These are phyloP conservation scores for Chrysosporium keratinophilum DNA, from an alignment of 2,329 filamentous ascomycete species.

Conservation along the genomic window DNA sequence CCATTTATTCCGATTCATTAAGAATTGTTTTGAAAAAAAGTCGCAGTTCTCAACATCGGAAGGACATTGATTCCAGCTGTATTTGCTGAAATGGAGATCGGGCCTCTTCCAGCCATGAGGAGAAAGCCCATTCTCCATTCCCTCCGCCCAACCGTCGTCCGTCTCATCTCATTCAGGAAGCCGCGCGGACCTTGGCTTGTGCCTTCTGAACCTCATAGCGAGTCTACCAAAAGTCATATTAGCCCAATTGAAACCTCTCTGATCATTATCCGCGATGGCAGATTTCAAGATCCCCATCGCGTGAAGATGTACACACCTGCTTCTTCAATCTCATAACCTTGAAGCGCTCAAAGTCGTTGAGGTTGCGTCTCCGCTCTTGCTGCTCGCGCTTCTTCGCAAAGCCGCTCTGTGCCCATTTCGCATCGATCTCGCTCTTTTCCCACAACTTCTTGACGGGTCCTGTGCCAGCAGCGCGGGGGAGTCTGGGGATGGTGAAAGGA, in stretches of 20 bases:
- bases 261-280: not conserved
- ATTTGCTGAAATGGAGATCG: constrained; percentile 12
- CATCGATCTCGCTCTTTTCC: constrained; percentile 83
- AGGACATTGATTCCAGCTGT: constrained; percentile 19
- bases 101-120: constrained; percentile 8
- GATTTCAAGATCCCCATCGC: not conserved
- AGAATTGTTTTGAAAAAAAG: constrained; percentile 12
- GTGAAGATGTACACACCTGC: constrained; percentile 55
- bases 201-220: constrained; percentile 97
- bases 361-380: constrained; percentile 72
- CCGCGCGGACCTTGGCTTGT: constrained; percentile 80
- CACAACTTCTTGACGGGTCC: constrained; percentile 76
- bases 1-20: constrained; percentile 12
- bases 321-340: constrained; percentile 99
- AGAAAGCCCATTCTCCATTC: constrained; percentile 13
- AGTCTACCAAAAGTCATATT: constrained; percentile 38
- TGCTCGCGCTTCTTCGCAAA: constrained; percentile 91
- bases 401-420: constrained; percentile 82
- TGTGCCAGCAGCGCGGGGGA: constrained; percentile 75
- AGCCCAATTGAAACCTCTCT: constrained; percentile 1
- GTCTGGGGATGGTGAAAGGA: constrained; percentile 72
- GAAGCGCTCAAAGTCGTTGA: constrained; percentile 99
- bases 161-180: constrained; percentile 40
- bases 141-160: constrained; percentile 32
- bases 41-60: constrained; percentile 15